Base-by-base conservation (phyloP, 2,329 filamentous ascomycete species). In the Fusarium sp. region DNA sequence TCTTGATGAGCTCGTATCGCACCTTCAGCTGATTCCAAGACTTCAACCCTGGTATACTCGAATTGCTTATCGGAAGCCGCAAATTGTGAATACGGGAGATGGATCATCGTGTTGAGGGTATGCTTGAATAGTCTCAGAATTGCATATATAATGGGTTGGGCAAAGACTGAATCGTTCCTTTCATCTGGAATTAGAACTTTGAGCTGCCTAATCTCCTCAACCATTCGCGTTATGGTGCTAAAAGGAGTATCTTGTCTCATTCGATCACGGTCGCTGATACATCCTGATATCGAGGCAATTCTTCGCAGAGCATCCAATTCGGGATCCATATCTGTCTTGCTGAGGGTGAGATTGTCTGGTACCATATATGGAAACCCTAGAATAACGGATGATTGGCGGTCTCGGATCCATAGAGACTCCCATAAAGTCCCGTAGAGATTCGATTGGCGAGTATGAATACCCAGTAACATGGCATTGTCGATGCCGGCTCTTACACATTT, bases 381-480 rank as follows among this genome's bases (percentile, higher is more conserved):
- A 13, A 72, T 56, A 3, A 65, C 24, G 2, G 67, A 71, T 20
- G 58, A 12, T 8, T 62, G 83, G 30, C 86, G 80, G 66, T 90
- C 87, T 4, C 78, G 71, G 24, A 80, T 75, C 62, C 80, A 80
- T 16, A 84, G 66, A 10, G 76, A 67, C 20, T 77, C 74, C 84
- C 84, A 86, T 44, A 74, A 76, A 48, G 78, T 72, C 12, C 78
- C 76, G 22, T 80, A 76, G 18, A 75, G 72, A 51, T 77, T 77
- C 8, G 77, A 60, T 12, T 49, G 62, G 29, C 74, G 76, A 12
- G 80, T 74, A 64, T 85, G 81, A 32, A 82, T 80, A 67, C 86
- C 84, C 3, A 87, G 82, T 3, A 89, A 77, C 63, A 88, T 81
- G 9, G 83, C 82, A 62, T 84, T 83, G 70, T 84, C 84, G 41